phyloP scores from a whole-genome alignment of 352 stramenopile genomes.

The Phytopythium chamaehyphon region DNA sequence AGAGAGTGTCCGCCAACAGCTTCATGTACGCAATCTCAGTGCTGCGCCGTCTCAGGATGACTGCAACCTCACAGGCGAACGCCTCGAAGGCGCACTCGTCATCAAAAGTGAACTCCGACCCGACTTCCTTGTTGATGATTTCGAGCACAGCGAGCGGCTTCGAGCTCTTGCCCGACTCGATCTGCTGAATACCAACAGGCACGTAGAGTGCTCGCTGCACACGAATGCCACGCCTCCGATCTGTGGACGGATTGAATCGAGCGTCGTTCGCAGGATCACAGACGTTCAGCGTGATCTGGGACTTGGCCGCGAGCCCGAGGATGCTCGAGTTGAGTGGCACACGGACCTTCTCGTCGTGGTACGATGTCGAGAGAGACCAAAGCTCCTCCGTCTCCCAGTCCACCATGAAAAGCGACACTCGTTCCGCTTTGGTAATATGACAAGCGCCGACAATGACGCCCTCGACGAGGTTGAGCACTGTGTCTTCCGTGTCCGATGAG shows the following conservation, averaged over 20 bases:
- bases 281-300: constrained; percentile 70
- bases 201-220: constrained; percentile 80
- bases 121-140: constrained; percentile 84
- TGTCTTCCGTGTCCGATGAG: constrained; percentile 79
- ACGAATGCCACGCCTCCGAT: constrained; percentile 55
- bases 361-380: constrained; percentile 77
- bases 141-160: constrained; percentile 83
- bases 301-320: constrained; percentile 52
- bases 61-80: constrained; percentile 82
- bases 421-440: constrained; percentile 80
- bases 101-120: constrained; percentile 69
- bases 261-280: constrained; percentile 50
- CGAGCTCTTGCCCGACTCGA: constrained; percentile 26
- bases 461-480: constrained; percentile 80
- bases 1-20: constrained; percentile 71
- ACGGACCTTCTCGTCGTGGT: constrained; percentile 63
- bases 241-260: constrained; percentile 49
- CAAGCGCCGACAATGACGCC: constrained; percentile 74
- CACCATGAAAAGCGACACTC: constrained; percentile 76
- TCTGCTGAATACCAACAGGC: constrained; percentile 71
- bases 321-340: constrained; percentile 56
- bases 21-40: constrained; percentile 91
- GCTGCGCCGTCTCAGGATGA: constrained; percentile 73
- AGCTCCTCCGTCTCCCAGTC: constrained; percentile 82
- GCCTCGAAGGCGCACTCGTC: constrained; percentile 86